Evolutionary conservation across 2,329 filamentous ascomycete species (phyloP), one percentile per base, ranked within the genome.

Genomic region (Graphilbum sp.): DNA sequence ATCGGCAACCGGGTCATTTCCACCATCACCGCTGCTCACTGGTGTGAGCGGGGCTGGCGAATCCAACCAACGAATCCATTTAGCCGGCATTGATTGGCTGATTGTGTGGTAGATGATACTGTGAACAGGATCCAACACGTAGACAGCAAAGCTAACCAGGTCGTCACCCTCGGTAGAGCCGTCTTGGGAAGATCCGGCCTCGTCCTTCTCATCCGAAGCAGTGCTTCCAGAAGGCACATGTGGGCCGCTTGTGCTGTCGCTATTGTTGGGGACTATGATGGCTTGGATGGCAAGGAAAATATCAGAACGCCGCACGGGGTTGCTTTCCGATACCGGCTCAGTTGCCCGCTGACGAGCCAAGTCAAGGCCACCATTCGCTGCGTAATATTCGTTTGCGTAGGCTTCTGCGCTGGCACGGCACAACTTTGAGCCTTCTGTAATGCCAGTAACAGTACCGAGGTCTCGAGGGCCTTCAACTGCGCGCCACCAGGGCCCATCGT

Each of bases 211-310:
- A 18, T 21, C 25, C 13, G 19, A 7, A 8, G 34, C 20, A 8
- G 37, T 17, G 52, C 72, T 58, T 47, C 75, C 62, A 54, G 94
- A 94, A 2, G 93, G 63, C 2, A 74, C 69, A 8, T 20, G 69
- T 34, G 9, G 17, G 33, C 18, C n/a, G 13, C 7, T 32, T 29
- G 7, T 29, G 27, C 27, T 29, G 27, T 12, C 13, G 15, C 27
- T 15, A n/a, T 12, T n/a, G 27, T 32, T 7, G 13, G 21, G 10
- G 16, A 30, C 34, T 32, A 39, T 16, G 50, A 96, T 74, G 10
- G 90, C 85, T 60, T 98, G 90, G 25, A 98, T 78, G n/a, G 87
- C 75, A 24, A 98, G 67, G 68, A 98, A 98, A 45, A 98, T 82
- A 54, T 98, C 85, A 42, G 83, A 92, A 52, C 80, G 93, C 41